Evolutionary conservation across 2,329 filamentous ascomycete species (phyloP).

Genomic region (Arthroderma sp.): DNA sequence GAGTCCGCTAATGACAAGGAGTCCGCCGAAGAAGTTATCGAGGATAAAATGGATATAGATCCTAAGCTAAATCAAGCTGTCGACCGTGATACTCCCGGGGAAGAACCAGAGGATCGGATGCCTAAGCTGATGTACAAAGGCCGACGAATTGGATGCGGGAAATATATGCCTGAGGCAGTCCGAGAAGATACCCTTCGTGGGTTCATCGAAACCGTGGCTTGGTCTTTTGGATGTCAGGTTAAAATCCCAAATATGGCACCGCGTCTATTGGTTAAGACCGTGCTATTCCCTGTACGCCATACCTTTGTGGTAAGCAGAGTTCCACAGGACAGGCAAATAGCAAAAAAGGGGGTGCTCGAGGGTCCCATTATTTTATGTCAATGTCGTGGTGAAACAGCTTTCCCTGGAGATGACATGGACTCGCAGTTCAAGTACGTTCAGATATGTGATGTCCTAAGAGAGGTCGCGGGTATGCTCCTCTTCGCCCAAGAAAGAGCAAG

Average conservation of each 20-base stretch:
- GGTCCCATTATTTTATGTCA: constrained; percentile 46
- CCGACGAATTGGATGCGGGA: constrained; percentile 43
- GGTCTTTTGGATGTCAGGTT: constrained; percentile 45
- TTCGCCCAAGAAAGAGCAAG: constrained; percentile 48
- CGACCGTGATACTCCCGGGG: background rate
- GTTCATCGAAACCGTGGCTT: constrained; percentile 45
- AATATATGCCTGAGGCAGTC: constrained; percentile 46
- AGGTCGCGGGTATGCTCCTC: constrained; percentile 44
- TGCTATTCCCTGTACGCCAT: constrained; percentile 45
- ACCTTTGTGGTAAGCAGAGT: constrained; percentile 41
- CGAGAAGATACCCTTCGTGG: constrained; percentile 43
- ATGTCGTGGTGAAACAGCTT: constrained; percentile 42
- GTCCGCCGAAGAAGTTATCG: background rate
- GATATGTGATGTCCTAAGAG: constrained; percentile 42
- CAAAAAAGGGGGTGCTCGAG: constrained; percentile 42
- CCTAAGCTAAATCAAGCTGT: constrained; percentile 3
- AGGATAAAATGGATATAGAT: constrained; percentile 11
- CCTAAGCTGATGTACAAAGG: constrained; percentile 38
- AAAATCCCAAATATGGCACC: constrained; percentile 34
- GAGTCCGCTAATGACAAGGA: constrained; percentile 2
- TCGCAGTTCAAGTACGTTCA: constrained; percentile 23
- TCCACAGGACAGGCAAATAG: constrained; percentile 39
- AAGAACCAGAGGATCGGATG: background rate
- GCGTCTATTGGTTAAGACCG: constrained; percentile 34
- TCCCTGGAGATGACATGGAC: constrained; percentile 26